A percentile compares a stretch with the other conserved stretches of the same genome.
Conservation (phyloP, 352 stramenopile species). For the Pythium sp. region DNA sequence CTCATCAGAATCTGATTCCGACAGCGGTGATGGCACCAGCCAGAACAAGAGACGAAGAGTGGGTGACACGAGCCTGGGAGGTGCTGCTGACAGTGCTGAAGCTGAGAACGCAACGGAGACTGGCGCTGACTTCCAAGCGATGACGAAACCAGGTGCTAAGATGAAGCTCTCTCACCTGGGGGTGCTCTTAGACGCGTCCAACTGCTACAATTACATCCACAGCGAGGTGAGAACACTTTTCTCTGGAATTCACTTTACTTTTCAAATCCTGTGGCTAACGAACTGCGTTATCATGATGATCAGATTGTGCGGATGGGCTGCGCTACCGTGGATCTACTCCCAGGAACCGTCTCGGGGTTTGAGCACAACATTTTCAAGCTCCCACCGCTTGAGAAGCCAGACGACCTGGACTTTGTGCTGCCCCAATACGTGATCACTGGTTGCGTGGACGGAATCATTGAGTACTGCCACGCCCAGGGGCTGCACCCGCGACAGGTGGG, state of each 20-base stretch:
- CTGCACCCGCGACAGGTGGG: not conserved
- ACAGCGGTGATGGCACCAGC: not conserved
- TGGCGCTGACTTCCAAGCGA: not conserved
- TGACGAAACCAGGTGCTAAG: not conserved
- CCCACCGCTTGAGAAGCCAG: not conserved
- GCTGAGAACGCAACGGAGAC: not conserved
- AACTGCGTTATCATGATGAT: not conserved
- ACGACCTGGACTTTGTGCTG: conserved; percentile 11
- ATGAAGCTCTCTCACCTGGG: not conserved
- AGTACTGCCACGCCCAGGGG: not conserved
- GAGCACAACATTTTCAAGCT: conserved; percentile 9
- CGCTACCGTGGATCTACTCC: conserved; percentile 2
- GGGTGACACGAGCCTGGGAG: not conserved
- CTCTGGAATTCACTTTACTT: not conserved
- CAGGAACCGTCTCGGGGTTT: conserved; percentile 2
- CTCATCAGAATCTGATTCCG: not conserved
- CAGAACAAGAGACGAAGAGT: not conserved
- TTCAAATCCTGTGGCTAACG: not conserved
- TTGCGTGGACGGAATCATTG: not conserved
- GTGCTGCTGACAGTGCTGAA: not conserved
- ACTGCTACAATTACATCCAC: conserved; percentile 7
- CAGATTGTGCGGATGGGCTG: not conserved
- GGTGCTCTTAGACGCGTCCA: conserved; percentile 1
- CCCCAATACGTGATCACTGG: conserved; percentile 8
- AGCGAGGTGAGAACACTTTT: conserved; percentile 1